Evolutionary conservation across 192 early-diverging fungal species (phyloP), one percentile per base, ranked within the genome.

Genomic region (Backusella liffmaniae): DNA sequence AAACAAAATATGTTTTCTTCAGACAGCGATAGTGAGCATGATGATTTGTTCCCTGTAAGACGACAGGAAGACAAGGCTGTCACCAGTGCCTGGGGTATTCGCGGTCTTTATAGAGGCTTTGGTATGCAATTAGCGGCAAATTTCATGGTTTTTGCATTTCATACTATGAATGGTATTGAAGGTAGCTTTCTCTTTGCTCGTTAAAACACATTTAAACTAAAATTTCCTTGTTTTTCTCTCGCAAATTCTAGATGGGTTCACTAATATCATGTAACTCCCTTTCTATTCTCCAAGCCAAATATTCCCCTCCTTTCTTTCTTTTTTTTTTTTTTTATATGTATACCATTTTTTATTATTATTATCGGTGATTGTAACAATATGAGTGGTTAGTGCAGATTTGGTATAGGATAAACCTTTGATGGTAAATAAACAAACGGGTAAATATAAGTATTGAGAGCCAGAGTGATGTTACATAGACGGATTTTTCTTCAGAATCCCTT

Each of bases 41-140:
- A 53, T 30, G 39, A 70, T 15, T 42, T 39, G 29, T 74, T 67
- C 16, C 72, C 35, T 46, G 75, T 36, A 23, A 46, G 49, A 51
- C 34, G 26, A 69, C 77, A 16, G 13, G 21, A 35, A 26, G 21
- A 35, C 10, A 37, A 23, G 23, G 37, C 59, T 23, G 46, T 76
- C 67, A 41, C 65, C 2, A 71, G 41, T 69, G 83, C 82, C 4
- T 92, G 88, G 82, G 88, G 87, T 1, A 83, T 91, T 74, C 85
- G 89, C 21, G 87, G 87, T 3, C 76, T 93, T 62, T 93, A 93
- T 76, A 89, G 86, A 18, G 91, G 91, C 5, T 81, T 93, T 34
- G 78, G 87, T 13, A 84, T 91, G 70, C 89, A 92, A 68, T 73
- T 90, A 30, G 77, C 83, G 6, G 84, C 82, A 5, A 89, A 89